A percentile compares a stretch with the other conserved stretches of the same genome.
Conservation (phyloP, 495 filamentous ascomycete species). For the Lophium mytilinum region DNA sequence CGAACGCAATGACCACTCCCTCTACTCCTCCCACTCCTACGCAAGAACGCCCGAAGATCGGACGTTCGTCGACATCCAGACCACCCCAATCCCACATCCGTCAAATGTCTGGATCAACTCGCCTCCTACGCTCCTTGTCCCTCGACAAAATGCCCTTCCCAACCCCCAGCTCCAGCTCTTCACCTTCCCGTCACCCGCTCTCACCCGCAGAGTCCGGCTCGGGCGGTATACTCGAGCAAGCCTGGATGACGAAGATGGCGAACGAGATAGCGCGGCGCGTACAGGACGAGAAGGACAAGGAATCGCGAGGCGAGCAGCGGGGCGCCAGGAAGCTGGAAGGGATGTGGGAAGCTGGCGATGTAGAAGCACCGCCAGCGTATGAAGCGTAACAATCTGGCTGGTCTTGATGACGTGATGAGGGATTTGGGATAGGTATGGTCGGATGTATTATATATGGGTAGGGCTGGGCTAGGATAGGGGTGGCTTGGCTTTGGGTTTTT, state of each 20-base stretch:
- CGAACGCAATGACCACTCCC: background rate
- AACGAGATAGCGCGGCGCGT: slow-evolving; percentile 80
- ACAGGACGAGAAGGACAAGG: slow-evolving; percentile 57
- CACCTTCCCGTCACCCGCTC: slow-evolving; percentile 1
- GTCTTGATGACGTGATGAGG: background rate
- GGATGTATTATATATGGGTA: too few relatives aligned
- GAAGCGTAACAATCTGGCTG: slow-evolving; percentile 3
- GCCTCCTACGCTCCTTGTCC: slow-evolving; percentile 21
- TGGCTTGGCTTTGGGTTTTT: too few relatives aligned
- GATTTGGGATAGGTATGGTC: background rate
- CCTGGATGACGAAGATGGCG: slow-evolving; percentile 86
- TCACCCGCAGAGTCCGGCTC: slow-evolving; percentile 2
- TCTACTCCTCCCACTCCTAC: background rate
- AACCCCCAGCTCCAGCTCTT: background rate
- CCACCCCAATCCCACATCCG: slow-evolving; percentile 11
- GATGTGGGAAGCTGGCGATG: slow-evolving; percentile 9
- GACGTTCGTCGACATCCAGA: background rate
- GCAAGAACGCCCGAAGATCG: background rate
- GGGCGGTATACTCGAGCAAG: slow-evolving; percentile 65
- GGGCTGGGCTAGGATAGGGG: too few relatives aligned
- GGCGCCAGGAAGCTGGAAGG: background rate
- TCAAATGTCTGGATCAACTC: slow-evolving; percentile 15
- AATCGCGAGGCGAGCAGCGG: slow-evolving; percentile 9
- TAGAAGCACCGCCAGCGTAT: slow-evolving; percentile 25
- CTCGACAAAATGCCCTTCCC: slow-evolving; percentile 18